Base-by-base conservation (phyloP, 306 rosid genomes). In the Rosa rugosa region DNA sequence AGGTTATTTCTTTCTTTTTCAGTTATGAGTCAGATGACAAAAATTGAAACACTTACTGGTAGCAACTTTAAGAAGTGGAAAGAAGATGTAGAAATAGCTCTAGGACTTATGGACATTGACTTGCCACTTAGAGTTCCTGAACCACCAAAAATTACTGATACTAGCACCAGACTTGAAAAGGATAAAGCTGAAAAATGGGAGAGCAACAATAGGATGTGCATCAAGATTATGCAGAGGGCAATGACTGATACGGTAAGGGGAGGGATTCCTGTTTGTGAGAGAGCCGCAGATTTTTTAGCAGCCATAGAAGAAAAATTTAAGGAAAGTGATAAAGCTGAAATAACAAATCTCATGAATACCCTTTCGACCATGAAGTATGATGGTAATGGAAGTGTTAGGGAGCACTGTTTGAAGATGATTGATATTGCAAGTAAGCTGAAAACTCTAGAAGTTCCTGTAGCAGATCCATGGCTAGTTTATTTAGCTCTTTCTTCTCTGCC, bases 251-350 rank as follows among this genome's bases (percentile, higher is more conserved):
- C 13, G 9, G 5, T 60, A 0, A 22, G 6, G 11, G 66, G 36
- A 10, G 17, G 14, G 1, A 23, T 60, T 60, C 38, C 14, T 60
- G 36, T 2, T 2, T 60, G 2, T 23, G 38, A 60, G 36, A 59
- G 22, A 10, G 66, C 66, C 8, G 11, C 6, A 5, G 66, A 60
- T 25, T 60, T 8, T 12, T 3, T 60, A 7, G 25, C 23, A 34
- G 57, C 56, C 14, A 9, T 54, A 20, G 17, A 45, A 3, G 42
- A 38, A 8, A 51, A 81, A 10, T 81, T 75, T 9, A 6, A 0
- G 4, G 8, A 71, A 69, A 75, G 31, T 12, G 67, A 81, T 11
- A 81, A 75, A 45, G 65, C 45, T 2, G 12, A 76, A 0, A 51
- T 56, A 4, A 41, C 56, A 4, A 70, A 80, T 17, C 51, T 80